Evolutionary conservation across 805 yeast species (phyloP), one percentile per base, ranked within the genome.

Genomic region (Jamesozyma piceae): DNA sequence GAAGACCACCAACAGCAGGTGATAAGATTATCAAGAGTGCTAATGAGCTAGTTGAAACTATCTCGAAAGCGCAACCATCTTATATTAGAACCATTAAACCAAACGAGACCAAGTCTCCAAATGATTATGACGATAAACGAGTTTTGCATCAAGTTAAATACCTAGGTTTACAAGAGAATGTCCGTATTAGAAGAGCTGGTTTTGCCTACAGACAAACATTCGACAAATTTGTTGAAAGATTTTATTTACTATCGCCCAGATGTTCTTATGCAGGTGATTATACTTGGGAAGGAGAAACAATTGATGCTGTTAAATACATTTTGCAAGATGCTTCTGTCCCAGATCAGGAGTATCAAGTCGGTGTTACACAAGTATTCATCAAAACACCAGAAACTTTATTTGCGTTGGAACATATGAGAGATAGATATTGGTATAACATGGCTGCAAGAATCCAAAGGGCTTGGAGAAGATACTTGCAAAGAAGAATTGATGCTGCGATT

Each of bases 21-120:
- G 97, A 92, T 60, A 90, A 87, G 60, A 92, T 92, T 62, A 90
- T 88, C 61, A 74, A 71, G 48, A 82, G 95, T 60, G 99, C 99
- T 13, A 92, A 92, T 57, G 78, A 79, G 22, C 69, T 92, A 49
- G 95, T 90, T 39, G 87, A 82, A 27, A 92, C 97, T 0, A 70
- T 92, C 47, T 84, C 96, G 0, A 78, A 79, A 51, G 80, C 96
- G n/a, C 82, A 81, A 47, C 98, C 98, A 2, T 87, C 97, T 0
- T 92, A 92, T 62, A 92, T 92, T 51, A 82, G 98, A 71, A 92
- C 98, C 2, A 92, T 92, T 62, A 92, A 92, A 62, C 98, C 98
- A 19, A 92, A 92, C 63, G 95, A 89, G 66, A 82, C 87, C 49
- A 84, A 86, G 57, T 81, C 90, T 6, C 94, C 98, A 14, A 69